Conservation (phyloP, 176 grass and related monocot species). For the Triticum urartu region DNA sequence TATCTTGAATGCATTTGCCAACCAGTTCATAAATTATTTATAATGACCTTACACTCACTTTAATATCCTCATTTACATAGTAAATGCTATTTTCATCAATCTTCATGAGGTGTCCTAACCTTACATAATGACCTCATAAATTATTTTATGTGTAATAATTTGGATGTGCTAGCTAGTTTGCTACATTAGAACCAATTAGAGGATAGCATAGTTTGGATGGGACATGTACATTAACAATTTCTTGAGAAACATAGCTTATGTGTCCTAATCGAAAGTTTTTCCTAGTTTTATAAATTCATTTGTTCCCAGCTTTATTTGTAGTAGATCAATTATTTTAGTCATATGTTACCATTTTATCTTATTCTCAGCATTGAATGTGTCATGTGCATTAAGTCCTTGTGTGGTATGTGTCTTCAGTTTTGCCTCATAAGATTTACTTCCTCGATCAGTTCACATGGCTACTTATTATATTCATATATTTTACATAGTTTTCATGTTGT, state of each 20-base stretch:
- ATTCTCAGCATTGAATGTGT: background rate
- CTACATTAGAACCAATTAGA: background rate
- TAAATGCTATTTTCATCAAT: too few species aligned
- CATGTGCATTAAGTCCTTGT: background rate
- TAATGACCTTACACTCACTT: too few species aligned
- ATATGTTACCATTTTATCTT: background rate
- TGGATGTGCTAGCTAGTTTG: too few species aligned
- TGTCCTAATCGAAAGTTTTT: background rate
- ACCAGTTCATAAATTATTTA: too few species aligned
- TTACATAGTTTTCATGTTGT: background rate
- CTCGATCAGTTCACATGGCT: background rate
- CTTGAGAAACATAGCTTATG: background rate
- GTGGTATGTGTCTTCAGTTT: background rate
- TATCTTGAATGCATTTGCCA: too few species aligned
- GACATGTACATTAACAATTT: background rate
- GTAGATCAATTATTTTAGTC: background rate
- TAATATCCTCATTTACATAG: too few species aligned
- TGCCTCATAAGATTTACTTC: background rate
- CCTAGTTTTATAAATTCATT: background rate
- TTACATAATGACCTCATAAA: too few species aligned
- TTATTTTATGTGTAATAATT: too few species aligned
- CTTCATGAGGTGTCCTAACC: too few species aligned
- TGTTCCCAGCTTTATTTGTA: background rate
- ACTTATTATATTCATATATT: background rate
- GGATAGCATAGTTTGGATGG: background rate